phyloP scores from a whole-genome alignment of 345 rosid genomes.

The Pugionium dolabratum region DNA sequence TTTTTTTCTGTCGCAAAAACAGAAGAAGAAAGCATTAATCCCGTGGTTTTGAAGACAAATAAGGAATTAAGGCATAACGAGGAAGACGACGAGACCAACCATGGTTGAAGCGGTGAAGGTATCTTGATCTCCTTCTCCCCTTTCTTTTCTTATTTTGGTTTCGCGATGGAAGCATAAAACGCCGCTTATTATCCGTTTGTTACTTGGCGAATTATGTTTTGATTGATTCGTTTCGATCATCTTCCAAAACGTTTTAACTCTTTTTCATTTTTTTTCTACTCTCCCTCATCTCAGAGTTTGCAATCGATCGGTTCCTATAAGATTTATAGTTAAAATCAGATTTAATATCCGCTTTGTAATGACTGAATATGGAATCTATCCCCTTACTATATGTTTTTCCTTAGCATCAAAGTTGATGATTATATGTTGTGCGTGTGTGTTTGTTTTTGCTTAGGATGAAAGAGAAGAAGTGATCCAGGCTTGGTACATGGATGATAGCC shows the following conservation, averaged over 20 bases:
- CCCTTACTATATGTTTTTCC: neutral
- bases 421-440: neutral
- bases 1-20: too few relatives aligned
- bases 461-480: constrained; percentile 84
- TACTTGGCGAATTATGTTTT: neutral
- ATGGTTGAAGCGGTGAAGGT: constrained; percentile 19
- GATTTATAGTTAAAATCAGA: neutral
- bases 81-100: neutral
- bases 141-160: neutral
- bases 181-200: neutral
- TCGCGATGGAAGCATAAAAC: neutral
- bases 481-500: constrained; percentile 90
- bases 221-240: constrained; percentile 8
- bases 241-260: neutral
- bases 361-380: neutral
- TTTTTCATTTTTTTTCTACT: neutral
- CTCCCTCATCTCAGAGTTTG: neutral
- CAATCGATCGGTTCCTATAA: neutral
- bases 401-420: constrained; percentile 25
- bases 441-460: constrained; percentile 14
- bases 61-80: neutral
- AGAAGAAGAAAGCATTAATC: neutral
- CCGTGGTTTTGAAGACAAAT: constrained; percentile 9
- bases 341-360: too few relatives aligned
- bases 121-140: neutral